Evolutionary conservation across 106 monocot species (phyloP).

Genomic region (Platanthera guangdongensis): DNA sequence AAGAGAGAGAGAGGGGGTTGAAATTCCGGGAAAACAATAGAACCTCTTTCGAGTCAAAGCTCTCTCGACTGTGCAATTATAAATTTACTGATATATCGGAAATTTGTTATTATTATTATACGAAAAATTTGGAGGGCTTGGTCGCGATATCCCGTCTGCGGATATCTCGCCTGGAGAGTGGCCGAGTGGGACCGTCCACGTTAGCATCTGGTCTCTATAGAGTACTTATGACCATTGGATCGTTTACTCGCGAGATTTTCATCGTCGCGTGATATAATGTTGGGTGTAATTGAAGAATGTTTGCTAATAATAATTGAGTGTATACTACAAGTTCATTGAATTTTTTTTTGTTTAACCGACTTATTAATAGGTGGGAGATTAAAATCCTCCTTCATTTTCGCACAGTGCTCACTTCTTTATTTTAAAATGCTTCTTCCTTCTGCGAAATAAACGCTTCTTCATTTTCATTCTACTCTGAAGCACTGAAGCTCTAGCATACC

Average conservation of each 20-base stretch:
- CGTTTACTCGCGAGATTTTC: not conserved
- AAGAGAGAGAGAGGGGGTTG: not conserved
- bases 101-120: not conserved
- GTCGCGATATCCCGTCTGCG: not conserved
- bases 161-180: not conserved
- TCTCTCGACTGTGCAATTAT: not conserved
- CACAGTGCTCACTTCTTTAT: too few relatives aligned
- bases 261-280: not conserved
- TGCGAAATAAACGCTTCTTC: too few relatives aligned
- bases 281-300: too few relatives aligned
- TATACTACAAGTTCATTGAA: too few relatives aligned
- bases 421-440: too few relatives aligned
- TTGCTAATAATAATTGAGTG: too few relatives aligned
- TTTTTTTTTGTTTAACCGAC: too few relatives aligned
- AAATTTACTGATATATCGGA: not conserved
- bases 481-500: too few relatives aligned
- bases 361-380: too few relatives aligned
- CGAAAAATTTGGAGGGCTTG: not conserved
- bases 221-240: not conserved
- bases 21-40: not conserved
- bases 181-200: not conserved
- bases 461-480: too few relatives aligned
- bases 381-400: too few relatives aligned
- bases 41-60: not conserved
- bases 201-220: too few relatives aligned